Evolutionary conservation across 73 alveolate species (phyloP).

Genomic region (Paramecium tetraurelia): DNA sequence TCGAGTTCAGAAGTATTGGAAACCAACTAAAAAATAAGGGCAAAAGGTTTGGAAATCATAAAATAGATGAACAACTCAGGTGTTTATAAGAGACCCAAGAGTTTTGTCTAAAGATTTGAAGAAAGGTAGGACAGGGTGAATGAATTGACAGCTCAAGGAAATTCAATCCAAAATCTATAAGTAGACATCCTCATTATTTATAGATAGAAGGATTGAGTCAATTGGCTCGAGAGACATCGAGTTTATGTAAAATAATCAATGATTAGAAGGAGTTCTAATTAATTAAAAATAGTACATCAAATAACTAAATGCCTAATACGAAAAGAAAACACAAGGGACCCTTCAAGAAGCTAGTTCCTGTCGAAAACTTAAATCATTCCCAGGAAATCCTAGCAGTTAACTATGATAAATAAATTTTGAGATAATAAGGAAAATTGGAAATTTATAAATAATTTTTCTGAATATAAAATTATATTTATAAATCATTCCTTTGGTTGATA

Average conservation of each 20-base stretch:
- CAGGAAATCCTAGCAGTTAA: neutral
- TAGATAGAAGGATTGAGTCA: neutral
- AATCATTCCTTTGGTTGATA: neutral
- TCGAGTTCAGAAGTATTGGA: neutral
- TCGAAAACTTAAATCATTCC: neutral
- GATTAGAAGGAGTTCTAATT: neutral
- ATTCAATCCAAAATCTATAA: neutral
- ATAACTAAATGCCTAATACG: neutral
- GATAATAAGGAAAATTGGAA: neutral
- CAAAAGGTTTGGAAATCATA: neutral
- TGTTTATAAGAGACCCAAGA: constrained; percentile 2
- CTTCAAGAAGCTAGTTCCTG: neutral
- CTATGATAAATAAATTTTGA: neutral
- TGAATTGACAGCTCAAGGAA: neutral
- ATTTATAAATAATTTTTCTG: neutral
- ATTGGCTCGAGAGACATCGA: neutral
- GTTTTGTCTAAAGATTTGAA: constrained; percentile 9
- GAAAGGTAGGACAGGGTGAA: neutral
- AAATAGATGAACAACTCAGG: neutral
- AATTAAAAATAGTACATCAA: neutral
- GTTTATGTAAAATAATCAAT: neutral
- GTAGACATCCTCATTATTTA: neutral
- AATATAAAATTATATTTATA: neutral
- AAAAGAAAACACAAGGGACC: neutral
- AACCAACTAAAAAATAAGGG: neutral